These are phyloP conservation scores for Pythium aphanidermatum DNA, from an alignment of 352 stramenopile genomes.

Conservation along the genomic window DNA sequence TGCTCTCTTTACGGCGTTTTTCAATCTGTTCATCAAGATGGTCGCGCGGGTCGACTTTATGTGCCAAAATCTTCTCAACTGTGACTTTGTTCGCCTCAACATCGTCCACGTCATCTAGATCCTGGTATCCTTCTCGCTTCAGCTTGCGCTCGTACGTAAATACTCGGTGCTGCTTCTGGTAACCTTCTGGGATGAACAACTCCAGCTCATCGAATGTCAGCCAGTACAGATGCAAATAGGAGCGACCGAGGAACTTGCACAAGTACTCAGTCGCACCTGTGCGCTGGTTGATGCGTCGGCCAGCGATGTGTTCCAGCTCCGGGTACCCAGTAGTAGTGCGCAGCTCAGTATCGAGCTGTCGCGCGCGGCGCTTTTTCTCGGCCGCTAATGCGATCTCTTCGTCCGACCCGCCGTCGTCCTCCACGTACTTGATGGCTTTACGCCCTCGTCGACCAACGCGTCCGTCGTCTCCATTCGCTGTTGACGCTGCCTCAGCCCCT, in stretches of 20 bases:
- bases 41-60: conserved; percentile 75
- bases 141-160: conserved; percentile 83
- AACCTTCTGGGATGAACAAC: conserved; percentile 76
- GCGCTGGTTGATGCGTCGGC: conserved; percentile 69
- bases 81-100: conserved; percentile 83
- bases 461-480: not conserved
- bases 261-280: conserved; percentile 74
- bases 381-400: conserved; percentile 41
- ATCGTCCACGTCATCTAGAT: conserved; percentile 85
- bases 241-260: conserved; percentile 84
- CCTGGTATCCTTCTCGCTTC: conserved; percentile 72
- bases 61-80: conserved; percentile 85
- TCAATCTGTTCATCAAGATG: conserved; percentile 84
- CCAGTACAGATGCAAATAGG: conserved; percentile 87
- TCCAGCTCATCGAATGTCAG: conserved; percentile 84
- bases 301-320: conserved; percentile 76
- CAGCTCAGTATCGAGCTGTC: conserved; percentile 70
- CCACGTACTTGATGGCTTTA: conserved; percentile 74
- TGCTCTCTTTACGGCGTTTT: conserved; percentile 48
- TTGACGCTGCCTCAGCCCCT: not conserved
- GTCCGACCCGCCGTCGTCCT: conserved; percentile 64
- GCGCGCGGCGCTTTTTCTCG: conserved; percentile 68
- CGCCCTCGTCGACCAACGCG: conserved; percentile 29
- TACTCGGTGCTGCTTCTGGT: conserved; percentile 82
- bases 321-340: conserved; percentile 48